Base-by-base conservation (phyloP, 495 filamentous ascomycete genomes). In the Aspergillus mulundensis region DNA sequence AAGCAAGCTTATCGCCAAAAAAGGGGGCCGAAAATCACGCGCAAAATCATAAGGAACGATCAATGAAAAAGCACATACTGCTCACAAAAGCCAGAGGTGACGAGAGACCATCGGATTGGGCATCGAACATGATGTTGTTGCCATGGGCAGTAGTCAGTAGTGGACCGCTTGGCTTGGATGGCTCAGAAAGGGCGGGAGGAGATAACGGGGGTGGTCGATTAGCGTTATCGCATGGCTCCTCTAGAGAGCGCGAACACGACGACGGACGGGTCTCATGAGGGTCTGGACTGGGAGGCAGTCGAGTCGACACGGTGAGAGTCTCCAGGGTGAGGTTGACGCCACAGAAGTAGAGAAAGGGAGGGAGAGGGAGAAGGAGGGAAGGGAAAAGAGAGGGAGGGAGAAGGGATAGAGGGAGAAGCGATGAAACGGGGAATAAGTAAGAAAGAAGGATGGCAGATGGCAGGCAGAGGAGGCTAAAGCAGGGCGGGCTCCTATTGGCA, bases 91-190 rank as follows among this genome's bases (percentile, higher is more conserved):
- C 66, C 63, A 66, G 54, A 59, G 64, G 63, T 18, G 69, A 66
- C 21, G 63, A 62, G 58, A 52, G 58, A 65, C 66, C 61, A 65
- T 68, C 70, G 54, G 54, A 59, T 62, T 70, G 70, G 60, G 62
- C 65, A 68, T 70, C 68, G 65, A 70, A 65, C 73, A 76, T 76
- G 60, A 66, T 71, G 69, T 62, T 65, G 58, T 62, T 65, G 58
- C 62, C 62, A 67, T 64, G 59, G 59, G 51, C 60, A 53, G 46
- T 34, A 12, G 62, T 56, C 57, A 56, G 11, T 24, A 15, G 53
- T 54, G 60, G 59, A 62, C 58, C 54, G 59, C 50, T 41, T 24
- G 46, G 54, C 45, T 51, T 50, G 32, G 47, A 32, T 20, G 34
- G 30, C 43, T 46, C 7, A 25, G 41, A 47, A 46, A 28, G 28